Evolutionary conservation across 108 stramenopile species (phyloP).

Genomic region (Nannochloropsis granulata): DNA sequence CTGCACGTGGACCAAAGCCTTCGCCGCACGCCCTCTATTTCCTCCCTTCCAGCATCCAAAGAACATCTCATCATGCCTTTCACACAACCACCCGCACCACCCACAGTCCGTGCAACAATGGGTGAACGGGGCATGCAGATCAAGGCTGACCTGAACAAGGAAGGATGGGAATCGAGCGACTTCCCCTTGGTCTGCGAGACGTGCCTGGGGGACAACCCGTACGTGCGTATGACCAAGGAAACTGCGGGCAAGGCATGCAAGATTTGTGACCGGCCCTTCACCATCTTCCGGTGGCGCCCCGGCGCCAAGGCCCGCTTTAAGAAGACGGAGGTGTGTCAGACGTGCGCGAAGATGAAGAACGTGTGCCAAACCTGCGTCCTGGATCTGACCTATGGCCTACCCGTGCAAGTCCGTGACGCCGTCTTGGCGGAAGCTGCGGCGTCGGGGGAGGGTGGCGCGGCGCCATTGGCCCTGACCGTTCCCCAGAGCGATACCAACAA

Average conservation of each 20-base stretch:
- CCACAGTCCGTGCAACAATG: conserved; percentile 1
- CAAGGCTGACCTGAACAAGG: conserved; percentile 23
- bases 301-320: conserved; percentile 84
- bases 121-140: conserved; percentile 30
- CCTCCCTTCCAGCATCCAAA: too few relatives aligned
- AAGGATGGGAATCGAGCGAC: conserved; percentile 70
- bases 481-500: conserved; percentile 75
- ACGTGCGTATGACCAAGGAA: conserved; percentile 95
- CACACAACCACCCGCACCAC: too few relatives aligned
- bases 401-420: conserved; percentile 71
- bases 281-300: conserved; percentile 93
- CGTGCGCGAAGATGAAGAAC: conserved; percentile 88
- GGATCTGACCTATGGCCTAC: conserved; percentile 85
- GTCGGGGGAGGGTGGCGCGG: conserved; percentile 41
- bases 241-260: conserved; percentile 81
- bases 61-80: too few relatives aligned
- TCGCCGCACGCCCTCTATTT: too few relatives aligned
- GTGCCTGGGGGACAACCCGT: conserved; percentile 95
- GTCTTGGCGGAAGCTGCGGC: conserved; percentile 46
- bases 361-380: conserved; percentile 96
- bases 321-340: conserved; percentile 87
- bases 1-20: too few relatives aligned
- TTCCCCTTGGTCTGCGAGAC: conserved; percentile 97
- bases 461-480: conserved; percentile 44
- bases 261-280: conserved; percentile 85